Conservation (phyloP, 2,329 filamentous ascomycete genomes). For the Phyllosticta ampelicida region DNA sequence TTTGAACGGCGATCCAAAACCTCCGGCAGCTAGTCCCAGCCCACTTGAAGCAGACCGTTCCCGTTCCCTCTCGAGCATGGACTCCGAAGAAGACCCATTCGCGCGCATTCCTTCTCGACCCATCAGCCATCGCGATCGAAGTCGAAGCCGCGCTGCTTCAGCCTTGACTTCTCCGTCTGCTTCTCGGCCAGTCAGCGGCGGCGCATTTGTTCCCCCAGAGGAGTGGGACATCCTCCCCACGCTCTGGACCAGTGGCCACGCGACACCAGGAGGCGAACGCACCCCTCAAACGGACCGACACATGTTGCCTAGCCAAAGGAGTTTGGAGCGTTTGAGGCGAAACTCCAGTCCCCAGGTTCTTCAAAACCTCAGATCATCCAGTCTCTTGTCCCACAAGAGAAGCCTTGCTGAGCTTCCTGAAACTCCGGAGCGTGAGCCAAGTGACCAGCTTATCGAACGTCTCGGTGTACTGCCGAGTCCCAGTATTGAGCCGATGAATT, state of each 20-base stretch:
- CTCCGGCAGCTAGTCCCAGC: neutral
- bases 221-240: conserved; percentile 6
- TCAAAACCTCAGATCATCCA: neutral
- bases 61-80: neutral
- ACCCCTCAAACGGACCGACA: neutral
- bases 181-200: conserved; percentile 2
- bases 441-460: neutral
- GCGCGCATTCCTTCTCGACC: neutral
- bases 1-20: neutral
- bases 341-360: neutral
- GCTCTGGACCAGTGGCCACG: neutral
- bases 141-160: neutral
- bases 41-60: neutral
- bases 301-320: neutral
- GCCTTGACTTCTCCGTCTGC: neutral
- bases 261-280: neutral
- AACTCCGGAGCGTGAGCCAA: neutral
- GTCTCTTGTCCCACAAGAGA: neutral
- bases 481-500: conserved; percentile 5
- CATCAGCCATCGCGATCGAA: neutral
- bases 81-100: neutral
- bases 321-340: neutral
- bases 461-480: conserved; percentile 5
- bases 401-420: neutral
- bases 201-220: conserved; percentile 3